Percentiles rank a stretch among this genome's conserved stretches.
phyloP scores from a whole-genome alignment of 1,284 basidiomycete genomes.

The Termitomyces sp. region DNA sequence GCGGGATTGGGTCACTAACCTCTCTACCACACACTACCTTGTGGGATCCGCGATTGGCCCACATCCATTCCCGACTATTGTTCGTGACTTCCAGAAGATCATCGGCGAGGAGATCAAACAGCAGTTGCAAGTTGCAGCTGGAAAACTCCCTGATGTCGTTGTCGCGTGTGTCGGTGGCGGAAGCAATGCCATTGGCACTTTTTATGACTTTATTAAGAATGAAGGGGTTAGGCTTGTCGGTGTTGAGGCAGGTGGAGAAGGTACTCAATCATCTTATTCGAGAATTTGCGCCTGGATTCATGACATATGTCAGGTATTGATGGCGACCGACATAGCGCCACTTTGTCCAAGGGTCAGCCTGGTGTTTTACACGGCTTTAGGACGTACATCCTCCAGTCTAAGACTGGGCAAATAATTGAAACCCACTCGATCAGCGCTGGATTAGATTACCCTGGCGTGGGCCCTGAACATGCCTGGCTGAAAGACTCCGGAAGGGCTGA shows the following conservation, averaged over 20 bases:
- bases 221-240: constrained; percentile 80
- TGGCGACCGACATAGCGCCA: constrained; percentile 87
- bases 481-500: constrained; percentile 93
- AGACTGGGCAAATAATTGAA: constrained; percentile 90
- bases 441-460: constrained; percentile 89
- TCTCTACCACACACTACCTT: constrained; percentile 91
- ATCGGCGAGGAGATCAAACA: constrained; percentile 94
- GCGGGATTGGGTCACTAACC: constrained; percentile 97
- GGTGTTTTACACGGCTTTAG: constrained; percentile 96
- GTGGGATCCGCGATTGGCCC: constrained; percentile 97
- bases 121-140: constrained; percentile 71
- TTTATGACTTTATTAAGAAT: constrained; percentile 91
- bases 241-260: constrained; percentile 96
- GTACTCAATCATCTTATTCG: constrained; percentile 30
- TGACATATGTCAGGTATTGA: constrained; percentile 55
- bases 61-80: constrained; percentile 98
- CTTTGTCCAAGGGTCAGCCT: constrained; percentile 82
- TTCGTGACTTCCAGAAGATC: constrained; percentile 95
- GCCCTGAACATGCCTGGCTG: constrained; percentile 96
- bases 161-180: constrained; percentile 98
- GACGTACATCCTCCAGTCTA: constrained; percentile 91
- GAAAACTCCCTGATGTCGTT: constrained; percentile 90
- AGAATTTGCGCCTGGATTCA: constrained; percentile 2
- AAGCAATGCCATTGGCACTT: constrained; percentile 95
- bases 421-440: constrained; percentile 98